Evolutionary conservation across 2,329 filamentous ascomycete species (phyloP).

Genomic region (Fusarium fracticaudum): DNA sequence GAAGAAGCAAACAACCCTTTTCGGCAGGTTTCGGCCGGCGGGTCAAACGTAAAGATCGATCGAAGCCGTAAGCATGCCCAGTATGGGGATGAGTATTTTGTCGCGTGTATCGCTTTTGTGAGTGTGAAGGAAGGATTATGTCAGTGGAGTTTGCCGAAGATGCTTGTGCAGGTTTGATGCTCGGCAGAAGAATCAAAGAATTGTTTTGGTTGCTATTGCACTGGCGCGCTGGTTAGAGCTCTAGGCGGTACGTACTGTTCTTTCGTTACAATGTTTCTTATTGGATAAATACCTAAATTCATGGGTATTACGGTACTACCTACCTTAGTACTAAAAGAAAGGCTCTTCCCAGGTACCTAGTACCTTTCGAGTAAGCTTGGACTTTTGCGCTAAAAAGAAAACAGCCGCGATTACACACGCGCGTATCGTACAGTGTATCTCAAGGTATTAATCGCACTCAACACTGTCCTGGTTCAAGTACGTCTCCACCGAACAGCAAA

Average conservation of each 20-base stretch:
- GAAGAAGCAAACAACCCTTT: slow-evolving; percentile 37
- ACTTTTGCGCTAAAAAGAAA: not conserved
- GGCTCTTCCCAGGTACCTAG: too few species aligned
- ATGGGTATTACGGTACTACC: not conserved
- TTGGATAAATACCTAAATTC: not conserved
- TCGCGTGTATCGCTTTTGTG: slow-evolving; percentile 15
- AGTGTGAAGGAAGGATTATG: not conserved
- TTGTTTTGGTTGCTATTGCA: slow-evolving; percentile 41
- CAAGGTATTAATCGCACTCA: not conserved
- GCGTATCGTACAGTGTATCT: slow-evolving; percentile 17
- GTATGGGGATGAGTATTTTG: not conserved
- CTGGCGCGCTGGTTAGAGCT: slow-evolving; percentile 32
- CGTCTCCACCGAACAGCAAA: slow-evolving; percentile 38
- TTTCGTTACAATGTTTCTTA: not conserved
- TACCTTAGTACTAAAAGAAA: too few species aligned
- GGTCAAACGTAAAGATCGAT: slow-evolving; percentile 37
- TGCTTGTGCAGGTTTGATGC: slow-evolving; percentile 32
- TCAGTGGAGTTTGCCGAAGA: slow-evolving; percentile 11
- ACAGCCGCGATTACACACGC: slow-evolving; percentile 27
- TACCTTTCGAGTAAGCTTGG: not conserved
- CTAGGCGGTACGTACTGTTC: slow-evolving; percentile 31
- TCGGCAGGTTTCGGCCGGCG: slow-evolving; percentile 40
- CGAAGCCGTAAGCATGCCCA: slow-evolving; percentile 39
- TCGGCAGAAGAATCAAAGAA: slow-evolving; percentile 35
- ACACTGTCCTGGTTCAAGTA: slow-evolving; percentile 41